Evolutionary conservation across 257 asterid genomes (phyloP).

Genomic region (Penstemon newberryi): DNA sequence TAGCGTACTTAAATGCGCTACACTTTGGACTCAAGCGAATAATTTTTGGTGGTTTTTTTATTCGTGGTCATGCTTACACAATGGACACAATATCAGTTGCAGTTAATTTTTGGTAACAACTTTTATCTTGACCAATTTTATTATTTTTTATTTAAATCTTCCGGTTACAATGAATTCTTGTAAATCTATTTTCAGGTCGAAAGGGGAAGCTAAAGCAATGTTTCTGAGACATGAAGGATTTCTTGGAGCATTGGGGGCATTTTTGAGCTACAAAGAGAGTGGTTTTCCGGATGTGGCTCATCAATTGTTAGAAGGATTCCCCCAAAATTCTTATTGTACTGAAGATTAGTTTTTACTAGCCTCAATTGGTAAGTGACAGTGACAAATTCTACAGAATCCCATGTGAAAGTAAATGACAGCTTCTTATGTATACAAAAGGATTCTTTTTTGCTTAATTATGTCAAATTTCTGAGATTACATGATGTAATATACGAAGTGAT

Average conservation of each 20-base stretch:
- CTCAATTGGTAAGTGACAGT: not conserved
- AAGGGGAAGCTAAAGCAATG: conserved; percentile 28
- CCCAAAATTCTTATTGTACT: not conserved
- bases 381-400: not conserved
- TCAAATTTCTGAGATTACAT: not conserved
- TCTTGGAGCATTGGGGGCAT: conserved; percentile 26
- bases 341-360: not conserved
- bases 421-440: not conserved
- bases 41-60: conserved; percentile 91
- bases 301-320: not conserved
- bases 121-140: not conserved
- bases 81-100: conserved; percentile 97
- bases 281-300: not conserved
- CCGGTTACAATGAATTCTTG: not conserved
- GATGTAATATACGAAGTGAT: not conserved
- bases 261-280: conserved; percentile 15
- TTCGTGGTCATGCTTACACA: conserved; percentile 82
- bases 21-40: conserved; percentile 83
- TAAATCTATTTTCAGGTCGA: conserved; percentile 12
- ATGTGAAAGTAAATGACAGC: not conserved
- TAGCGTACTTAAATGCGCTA: conserved; percentile 83
- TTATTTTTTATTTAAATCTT: not conserved
- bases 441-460: not conserved
- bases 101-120: conserved; percentile 79
- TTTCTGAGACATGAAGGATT: conserved; percentile 28